Base-by-base conservation (phyloP, 345 rosid species). In the Brassica incana region DNA sequence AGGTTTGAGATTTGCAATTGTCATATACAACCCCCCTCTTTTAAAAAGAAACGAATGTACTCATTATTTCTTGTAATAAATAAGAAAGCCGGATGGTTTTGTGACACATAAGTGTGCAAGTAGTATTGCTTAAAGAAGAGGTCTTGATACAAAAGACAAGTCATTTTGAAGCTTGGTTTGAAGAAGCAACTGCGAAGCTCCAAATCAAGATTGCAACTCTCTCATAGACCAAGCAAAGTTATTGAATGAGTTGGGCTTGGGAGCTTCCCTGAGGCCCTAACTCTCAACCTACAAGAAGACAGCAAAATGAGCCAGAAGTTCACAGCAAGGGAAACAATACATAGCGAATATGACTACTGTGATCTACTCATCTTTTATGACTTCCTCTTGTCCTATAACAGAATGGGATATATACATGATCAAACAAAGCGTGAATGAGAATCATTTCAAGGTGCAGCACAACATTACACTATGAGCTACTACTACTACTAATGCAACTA, bases 281-380 rank as follows among this genome's bases (percentile, higher is more conserved):
- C 61, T 81, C 64, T 81, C 83, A 59, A 71, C 72, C 80, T 76
- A 45, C 58, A 76, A 11, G 69, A 66, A 80, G 48, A 16, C 67
- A 9, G 30, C 52, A 69, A 52, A 7, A 65, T 45, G 9, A 73
- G 62, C 5, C 32, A 73, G 27, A 45, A 14, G 8, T 8, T 40
- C 1, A 18, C 23, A 7, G 25, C 6, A 58, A 30, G 30, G 29
- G 11, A 50, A 33, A 10, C 27, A 18, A 74, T 12, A 63, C 16
- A 35, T 60, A 40, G n/a, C 15, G 64, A 58, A 63, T 10, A 67
- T 38, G 14, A 50, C 43, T 3, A 30, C 2, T 20, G 71, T 71
- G 20, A 35, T 54, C 0, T 50, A 36, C 43, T 30, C 50, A n/a
- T 56, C 23, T 56, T 54, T 11, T 23, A 5, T 15, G 23, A 52